Base-by-base conservation (phyloP, 2,329 filamentous ascomycete species). In the Aureobasidium sp. region DNA sequence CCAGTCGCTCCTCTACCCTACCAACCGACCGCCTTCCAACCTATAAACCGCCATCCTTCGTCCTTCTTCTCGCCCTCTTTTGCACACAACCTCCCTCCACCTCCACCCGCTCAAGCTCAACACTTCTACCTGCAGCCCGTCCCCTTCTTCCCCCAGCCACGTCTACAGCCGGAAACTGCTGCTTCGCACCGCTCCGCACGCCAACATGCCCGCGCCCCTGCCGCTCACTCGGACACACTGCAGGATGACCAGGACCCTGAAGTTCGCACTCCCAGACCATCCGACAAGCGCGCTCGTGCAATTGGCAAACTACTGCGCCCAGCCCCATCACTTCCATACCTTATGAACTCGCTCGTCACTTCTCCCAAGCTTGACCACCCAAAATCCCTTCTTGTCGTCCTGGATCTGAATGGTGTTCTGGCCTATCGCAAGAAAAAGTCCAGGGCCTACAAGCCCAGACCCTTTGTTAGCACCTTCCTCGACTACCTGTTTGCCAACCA, bases 341-440 rank as follows among this genome's bases (percentile, higher is more conserved):
- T 60, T 15, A 15, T 45, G 22, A 39, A 40, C 17, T 40, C 57
- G n/a, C 47, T 49, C 19, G 44, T 42, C 9, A 33, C 57, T 12
- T 15, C 45, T 12, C 62, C 56, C 12, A 29, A 33, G 15, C 57
- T 65, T 2, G 29, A 58, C 29, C 29, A 35, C 5, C 67, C 70
- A n/a, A 67, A 65, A 2, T 66, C 65, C 1, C 81, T 96, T 37
- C 84, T 99, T 24, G 79, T 99, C 56, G 83, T 97, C 50, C 83
- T 97, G 64, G 94, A 99, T 75, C 83, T 99, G 40, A 99, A 97
- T 73, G 94, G 94, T 65, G 97, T 93, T 0, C 81, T 99, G 1
- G 82, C 97, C 39, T 81, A 83, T 75, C 88, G 94, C 9, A 79
- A 78, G 58, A 78, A 49, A 72, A 71, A 29, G 69, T 58, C 60